Evolutionary conservation across 2,329 filamentous ascomycete genomes (phyloP).

Genomic region (Aureobasidium sp.): DNA sequence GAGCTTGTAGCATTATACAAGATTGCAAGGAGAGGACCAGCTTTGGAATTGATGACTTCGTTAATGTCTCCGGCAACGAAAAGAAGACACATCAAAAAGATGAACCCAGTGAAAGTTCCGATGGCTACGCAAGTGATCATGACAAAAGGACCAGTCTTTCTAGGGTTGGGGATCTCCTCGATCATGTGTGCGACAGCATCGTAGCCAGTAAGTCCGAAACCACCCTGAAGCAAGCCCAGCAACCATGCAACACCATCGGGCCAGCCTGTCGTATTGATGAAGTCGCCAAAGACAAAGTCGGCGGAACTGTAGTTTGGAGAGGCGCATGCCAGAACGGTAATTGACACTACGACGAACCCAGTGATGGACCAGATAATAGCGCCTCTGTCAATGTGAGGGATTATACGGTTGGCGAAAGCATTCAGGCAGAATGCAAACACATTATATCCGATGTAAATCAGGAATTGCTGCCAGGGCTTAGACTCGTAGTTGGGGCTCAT

Average conservation of each 20-base stretch:
- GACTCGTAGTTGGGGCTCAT: slow-evolving; percentile 51
- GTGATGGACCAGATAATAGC: slow-evolving; percentile 65
- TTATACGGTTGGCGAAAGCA: slow-evolving; percentile 53
- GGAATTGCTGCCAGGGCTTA: slow-evolving; percentile 63
- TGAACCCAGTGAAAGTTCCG: slow-evolving; percentile 30
- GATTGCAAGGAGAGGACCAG: slow-evolving; percentile 30
- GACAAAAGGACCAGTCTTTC: slow-evolving; percentile 29
- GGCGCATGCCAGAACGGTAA: slow-evolving; percentile 60
- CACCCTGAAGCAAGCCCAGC: slow-evolving; percentile 35
- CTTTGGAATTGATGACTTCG: slow-evolving; percentile 26
- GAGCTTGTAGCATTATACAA: slow-evolving; percentile 30
- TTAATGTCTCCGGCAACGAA: slow-evolving; percentile 29
- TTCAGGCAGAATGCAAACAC: slow-evolving; percentile 57
- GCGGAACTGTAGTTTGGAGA: slow-evolving; percentile 58
- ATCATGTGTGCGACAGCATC: slow-evolving; percentile 48
- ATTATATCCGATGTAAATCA: slow-evolving; percentile 62
- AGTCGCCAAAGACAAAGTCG: slow-evolving; percentile 58
- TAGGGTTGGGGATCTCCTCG: slow-evolving; percentile 31
- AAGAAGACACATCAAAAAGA: slow-evolving; percentile 30
- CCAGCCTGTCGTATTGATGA: slow-evolving; percentile 51
- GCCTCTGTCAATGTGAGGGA: slow-evolving; percentile 60
- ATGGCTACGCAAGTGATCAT: slow-evolving; percentile 32
- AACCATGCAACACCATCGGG: slow-evolving; percentile 36
- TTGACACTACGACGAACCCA: slow-evolving; percentile 63
- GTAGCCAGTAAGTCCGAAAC: slow-evolving; percentile 39